Base-by-base conservation (phyloP, 2,329 filamentous ascomycete genomes). In the Neofusicoccum ribis region DNA sequence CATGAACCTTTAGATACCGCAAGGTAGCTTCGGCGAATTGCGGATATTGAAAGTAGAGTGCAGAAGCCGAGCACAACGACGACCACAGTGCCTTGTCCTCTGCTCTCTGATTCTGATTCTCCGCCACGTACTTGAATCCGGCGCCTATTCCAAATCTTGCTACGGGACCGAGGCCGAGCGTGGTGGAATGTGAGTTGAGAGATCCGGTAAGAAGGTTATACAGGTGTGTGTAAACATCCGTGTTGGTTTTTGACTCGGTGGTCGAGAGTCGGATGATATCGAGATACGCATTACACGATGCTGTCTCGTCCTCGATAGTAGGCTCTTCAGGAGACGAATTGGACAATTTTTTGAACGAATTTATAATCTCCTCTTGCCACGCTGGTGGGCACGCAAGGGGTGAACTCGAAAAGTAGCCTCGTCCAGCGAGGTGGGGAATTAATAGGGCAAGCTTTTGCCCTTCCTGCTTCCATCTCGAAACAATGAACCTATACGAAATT, bases 41-140 rank as follows among this genome's bases (percentile, higher is more conserved):
- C 14, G 75, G 64, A 9, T 67, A 85, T 44, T 86, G 86, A 31
- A 86, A 85, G 71, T 91, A 92, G 36, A 86, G 82, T 1, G 87
- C 84, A 3, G 91, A 87, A 11, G 88, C 88, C 37, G 86, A 85
- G 66, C 87, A 86, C 8, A 95, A 80, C 7, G 89, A 77, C 2
- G 87, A 86, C 72, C 88, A 88, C n/a, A 94, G 78, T 7, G 82
- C 65, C 3, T 65, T 46, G 3, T 71, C 81, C 20, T 79, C 72
- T 66, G 92, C 88, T 5, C 89, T 76, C 12, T 51, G 17, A 27
- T 37, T 43, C 14, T 65, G 44, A 5, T 52, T 50, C 15, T 84
- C 81, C 31, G 92, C 82, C 70, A 93, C 91, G 4, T 89, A 86
- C 65, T 86, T 86, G 72, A 95, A 92, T 0, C 91, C 91, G 69